Conservation (phyloP, 2,329 filamentous ascomycete species). For the Ascochyta clinopodiicola region DNA sequence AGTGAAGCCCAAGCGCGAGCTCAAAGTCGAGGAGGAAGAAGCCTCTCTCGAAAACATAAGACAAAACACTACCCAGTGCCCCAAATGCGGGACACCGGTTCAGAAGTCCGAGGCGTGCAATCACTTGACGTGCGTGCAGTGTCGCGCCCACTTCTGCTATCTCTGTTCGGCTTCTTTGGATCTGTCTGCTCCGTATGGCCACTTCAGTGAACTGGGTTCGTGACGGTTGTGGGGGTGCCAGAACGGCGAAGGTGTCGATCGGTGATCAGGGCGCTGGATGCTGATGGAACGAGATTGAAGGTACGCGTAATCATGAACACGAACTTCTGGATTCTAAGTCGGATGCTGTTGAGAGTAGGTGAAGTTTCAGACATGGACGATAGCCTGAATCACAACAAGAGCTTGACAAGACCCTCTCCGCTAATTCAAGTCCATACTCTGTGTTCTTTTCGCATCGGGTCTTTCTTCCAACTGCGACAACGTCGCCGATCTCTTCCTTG, state of each 20-base stretch:
- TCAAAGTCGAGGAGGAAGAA: background rate
- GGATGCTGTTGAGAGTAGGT: too few species aligned
- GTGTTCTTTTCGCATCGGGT: slow-evolving; percentile 7
- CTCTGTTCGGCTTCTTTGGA: slow-evolving; percentile 1
- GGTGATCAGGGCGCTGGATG: background rate
- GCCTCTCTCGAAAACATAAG: background rate
- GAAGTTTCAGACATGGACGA: too few species aligned
- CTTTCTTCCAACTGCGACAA: slow-evolving; percentile 8
- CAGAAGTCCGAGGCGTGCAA: slow-evolving; percentile 6
- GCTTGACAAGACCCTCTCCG: background rate
- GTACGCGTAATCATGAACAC: too few species aligned
- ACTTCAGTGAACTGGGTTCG: background rate
- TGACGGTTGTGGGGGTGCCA: background rate
- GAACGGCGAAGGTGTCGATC: background rate
- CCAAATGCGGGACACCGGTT: background rate
- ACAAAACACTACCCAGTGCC: background rate
- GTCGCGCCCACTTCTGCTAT: slow-evolving; percentile 1
- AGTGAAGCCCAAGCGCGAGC: background rate
- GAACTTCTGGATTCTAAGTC: too few species aligned
- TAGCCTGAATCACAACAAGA: too few species aligned
- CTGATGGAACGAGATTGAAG: background rate
- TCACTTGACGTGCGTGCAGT: background rate
- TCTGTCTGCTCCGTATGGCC: background rate
- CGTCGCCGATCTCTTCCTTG: slow-evolving; percentile 9
- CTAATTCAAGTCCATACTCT: slow-evolving; percentile 12